Percentiles rank a stretch among this genome's conserved stretches.
phyloP scores from a whole-genome alignment of 2,329 filamentous ascomycete species.

The Geosmithia morbida region DNA sequence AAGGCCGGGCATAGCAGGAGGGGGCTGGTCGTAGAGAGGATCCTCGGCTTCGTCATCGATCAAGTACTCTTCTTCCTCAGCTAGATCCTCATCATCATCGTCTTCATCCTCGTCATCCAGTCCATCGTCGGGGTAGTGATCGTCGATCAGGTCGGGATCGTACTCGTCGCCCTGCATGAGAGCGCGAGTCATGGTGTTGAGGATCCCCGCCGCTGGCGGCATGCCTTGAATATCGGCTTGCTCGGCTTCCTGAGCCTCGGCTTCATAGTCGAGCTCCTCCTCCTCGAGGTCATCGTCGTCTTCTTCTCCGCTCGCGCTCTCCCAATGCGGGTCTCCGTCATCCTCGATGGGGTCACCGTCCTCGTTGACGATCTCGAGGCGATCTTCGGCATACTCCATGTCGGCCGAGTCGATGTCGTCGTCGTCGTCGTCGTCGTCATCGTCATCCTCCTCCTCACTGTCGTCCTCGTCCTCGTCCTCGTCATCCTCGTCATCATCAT shows the following conservation, averaged over 20 bases:
- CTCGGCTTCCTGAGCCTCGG: constrained; percentile 38
- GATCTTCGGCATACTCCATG: constrained; percentile 37
- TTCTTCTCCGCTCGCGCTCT: constrained; percentile 43
- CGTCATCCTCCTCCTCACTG: constrained; percentile 32
- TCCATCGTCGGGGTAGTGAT: constrained; percentile 37
- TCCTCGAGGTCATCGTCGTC: constrained; percentile 40
- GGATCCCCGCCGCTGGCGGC: constrained; percentile 19
- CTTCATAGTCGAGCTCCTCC: constrained; percentile 40
- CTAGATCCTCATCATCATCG: constrained; percentile 56
- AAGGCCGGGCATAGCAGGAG: constrained; percentile 30
- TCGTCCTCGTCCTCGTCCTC: constrained; percentile 47
- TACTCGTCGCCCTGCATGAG: constrained; percentile 34
- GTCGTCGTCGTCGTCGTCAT: constrained; percentile 33
- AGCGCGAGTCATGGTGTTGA: constrained; percentile 41
- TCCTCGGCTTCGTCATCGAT: constrained; percentile 34
- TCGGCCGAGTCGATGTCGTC: constrained; percentile 28
- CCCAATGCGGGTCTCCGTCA: constrained; percentile 46
- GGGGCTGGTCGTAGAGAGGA: constrained; percentile 21
- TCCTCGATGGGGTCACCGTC: constrained; percentile 44
- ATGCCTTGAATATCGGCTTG: constrained; percentile 32
- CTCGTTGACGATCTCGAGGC: constrained; percentile 47
- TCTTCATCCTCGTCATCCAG: constrained; percentile 46
- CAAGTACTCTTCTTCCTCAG: constrained; percentile 52
- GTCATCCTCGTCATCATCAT: constrained; percentile 48
- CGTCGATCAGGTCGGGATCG: constrained; percentile 26